Percentiles rank a stretch among this genome's conserved stretches.
These are phyloP conservation scores for Alternaria burnsii DNA, from an alignment of 2,329 filamentous ascomycete species.

Conservation along the genomic window DNA sequence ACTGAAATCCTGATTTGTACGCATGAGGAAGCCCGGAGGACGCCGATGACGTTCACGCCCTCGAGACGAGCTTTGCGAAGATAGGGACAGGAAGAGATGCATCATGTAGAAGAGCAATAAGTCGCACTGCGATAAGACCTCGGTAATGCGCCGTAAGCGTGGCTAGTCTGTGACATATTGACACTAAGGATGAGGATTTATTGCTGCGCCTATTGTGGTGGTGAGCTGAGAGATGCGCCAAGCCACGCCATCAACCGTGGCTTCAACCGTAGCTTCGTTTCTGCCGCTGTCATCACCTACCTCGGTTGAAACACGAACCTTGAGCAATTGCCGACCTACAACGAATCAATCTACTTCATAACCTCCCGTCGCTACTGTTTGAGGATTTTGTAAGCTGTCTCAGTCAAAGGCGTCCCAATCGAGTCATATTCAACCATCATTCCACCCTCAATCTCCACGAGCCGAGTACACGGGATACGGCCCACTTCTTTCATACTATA, in stretches of 20 bases:
- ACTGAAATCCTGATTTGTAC: not conserved
- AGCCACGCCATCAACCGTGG: not conserved
- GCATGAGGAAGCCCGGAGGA: not conserved
- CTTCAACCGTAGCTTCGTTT: not conserved
- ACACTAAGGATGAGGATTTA: not conserved
- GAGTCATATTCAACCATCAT: not conserved
- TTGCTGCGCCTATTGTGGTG: not conserved
- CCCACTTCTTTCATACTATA: not conserved
- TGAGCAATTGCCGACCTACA: not conserved
- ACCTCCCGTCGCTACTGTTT: not conserved
- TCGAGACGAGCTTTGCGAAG: not conserved
- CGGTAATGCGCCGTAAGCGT: not conserved
- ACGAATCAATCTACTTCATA: not conserved
- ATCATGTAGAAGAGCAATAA: not conserved
- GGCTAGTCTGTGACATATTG: not conserved
- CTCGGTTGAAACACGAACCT: not conserved
- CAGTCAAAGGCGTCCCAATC: not conserved
- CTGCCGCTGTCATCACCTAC: conserved; percentile 2
- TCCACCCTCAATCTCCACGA: not conserved
- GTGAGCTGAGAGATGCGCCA: conserved; percentile 2
- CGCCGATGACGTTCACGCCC: not conserved
- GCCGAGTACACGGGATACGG: conserved; percentile 3
- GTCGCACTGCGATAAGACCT: conserved; percentile 1
- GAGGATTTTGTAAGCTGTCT: not conserved
- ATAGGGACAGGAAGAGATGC: not conserved